Evolutionary conservation across 176 grass and related monocot species (phyloP).

Genomic region (Tillandsia fasciculata): DNA sequence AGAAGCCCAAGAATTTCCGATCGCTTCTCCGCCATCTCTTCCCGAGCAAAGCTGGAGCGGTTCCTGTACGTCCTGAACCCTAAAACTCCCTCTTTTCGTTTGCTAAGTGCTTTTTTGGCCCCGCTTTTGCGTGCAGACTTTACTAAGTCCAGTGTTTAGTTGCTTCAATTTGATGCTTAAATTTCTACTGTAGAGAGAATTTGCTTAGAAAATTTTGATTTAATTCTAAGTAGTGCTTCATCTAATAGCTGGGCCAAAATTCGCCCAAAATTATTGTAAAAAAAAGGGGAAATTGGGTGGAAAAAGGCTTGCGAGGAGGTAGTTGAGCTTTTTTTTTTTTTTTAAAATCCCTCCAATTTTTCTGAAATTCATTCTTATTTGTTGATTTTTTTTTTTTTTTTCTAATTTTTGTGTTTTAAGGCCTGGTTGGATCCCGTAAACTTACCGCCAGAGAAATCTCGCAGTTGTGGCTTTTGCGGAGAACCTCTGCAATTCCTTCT

Average conservation of each 20-base stretch:
- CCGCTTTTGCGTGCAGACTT: too few species aligned
- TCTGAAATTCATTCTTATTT: conserved; percentile 1
- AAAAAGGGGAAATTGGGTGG: too few species aligned
- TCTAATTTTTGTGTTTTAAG: conserved; percentile 15
- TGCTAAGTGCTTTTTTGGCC: too few species aligned
- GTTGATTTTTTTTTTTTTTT: neutral
- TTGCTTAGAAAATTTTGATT: too few species aligned
- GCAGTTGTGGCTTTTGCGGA: conserved; percentile 55
- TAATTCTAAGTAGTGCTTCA: too few species aligned
- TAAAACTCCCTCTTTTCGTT: neutral
- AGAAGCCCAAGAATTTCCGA: conserved; percentile 40
- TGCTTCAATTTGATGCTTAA: too few species aligned
- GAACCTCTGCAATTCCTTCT: conserved; percentile 78
- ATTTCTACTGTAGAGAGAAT: too few species aligned
- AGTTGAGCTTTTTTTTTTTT: neutral
- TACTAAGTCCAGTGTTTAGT: too few species aligned
- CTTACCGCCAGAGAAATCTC: conserved; percentile 39
- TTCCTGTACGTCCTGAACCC: conserved; percentile 26
- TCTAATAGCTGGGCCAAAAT: too few species aligned
- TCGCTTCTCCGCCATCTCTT: conserved; percentile 68
- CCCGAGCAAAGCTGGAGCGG: conserved; percentile 68
- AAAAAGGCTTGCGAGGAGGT: too few species aligned
- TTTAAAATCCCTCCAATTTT: neutral
- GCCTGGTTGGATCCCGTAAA: conserved; percentile 79
- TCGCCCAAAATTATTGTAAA: too few species aligned